Base-by-base conservation (phyloP, 176 grass and related monocot genomes). In the Secale cereale region DNA sequence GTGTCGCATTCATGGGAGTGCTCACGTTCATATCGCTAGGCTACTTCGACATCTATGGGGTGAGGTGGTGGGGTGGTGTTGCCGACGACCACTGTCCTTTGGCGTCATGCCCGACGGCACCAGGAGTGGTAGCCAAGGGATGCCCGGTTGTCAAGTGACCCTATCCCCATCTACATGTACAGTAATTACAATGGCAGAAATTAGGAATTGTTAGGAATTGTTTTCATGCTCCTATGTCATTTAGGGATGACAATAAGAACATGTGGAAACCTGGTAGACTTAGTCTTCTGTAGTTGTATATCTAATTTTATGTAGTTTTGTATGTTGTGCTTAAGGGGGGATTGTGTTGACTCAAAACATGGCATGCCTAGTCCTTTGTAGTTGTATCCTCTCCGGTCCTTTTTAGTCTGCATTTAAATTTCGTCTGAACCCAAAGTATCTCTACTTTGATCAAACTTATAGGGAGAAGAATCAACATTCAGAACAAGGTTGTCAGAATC, bases 1-100 rank as follows among this genome's bases (percentile, higher is more conserved):
- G 91, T 14, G 91, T 91, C 9, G 89, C 91, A 1, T 90, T 97
- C 90, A 90, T 97, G 89, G 83, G 82, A 27, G 91, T 93, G 32
- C 75, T 97, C 82, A 85, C 86, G 0, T 93, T 89, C 63, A 23
- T 93, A 7, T 77, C 86, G 52, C 84, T 93, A 1, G 94, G 85
- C 1, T 81, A 85, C 79, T 86, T 84, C 17, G 85, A 94, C 32
- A 56, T 89, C 61, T 83, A 87, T 65, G 86, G 76, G 4, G 63
- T 89, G 3, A 32, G 39, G 35, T 97, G 91, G 94, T 93, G 91
- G 87, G 94, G 94, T 33, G 85, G 69, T 10, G 27, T 74, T 6
- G 14, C 85, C 11, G 89, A 89, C 33, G 91, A 87, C 26, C 83
- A 78, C 4, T 97, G 94, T 76, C 69, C 89, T 17, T 65, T 97